phyloP scores from a whole-genome alignment of 805 yeast genomes.

The Pichia cephalocereana region DNA sequence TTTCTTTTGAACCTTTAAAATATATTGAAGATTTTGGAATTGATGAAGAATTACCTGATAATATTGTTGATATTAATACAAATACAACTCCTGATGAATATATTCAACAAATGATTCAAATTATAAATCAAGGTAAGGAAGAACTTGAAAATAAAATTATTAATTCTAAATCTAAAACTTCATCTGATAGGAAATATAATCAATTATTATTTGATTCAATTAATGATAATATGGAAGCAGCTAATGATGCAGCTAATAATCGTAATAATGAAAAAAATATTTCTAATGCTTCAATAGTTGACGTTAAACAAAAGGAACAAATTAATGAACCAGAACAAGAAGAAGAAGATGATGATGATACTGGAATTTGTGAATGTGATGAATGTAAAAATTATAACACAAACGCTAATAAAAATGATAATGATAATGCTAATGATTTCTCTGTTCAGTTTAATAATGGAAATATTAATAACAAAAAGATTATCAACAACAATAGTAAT shows the following conservation, averaged over 20 bases:
- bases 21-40: too few relatives aligned
- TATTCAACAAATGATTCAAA: conserved; percentile 17
- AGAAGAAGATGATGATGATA: not conserved
- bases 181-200: not conserved
- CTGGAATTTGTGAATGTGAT: not conserved
- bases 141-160: too few relatives aligned
- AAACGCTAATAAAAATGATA: not conserved
- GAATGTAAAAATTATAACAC: not conserved
- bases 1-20: conserved; percentile 4
- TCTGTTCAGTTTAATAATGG: not conserved
- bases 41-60: not conserved
- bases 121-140: conserved; percentile 11
- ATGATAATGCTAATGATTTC: not conserved
- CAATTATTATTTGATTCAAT: not conserved
- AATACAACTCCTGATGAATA: conserved; percentile 15
- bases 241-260: not conserved
- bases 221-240: not conserved
- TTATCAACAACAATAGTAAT: too few relatives aligned
- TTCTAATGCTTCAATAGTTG: conserved; percentile 18
- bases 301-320: conserved; percentile 12
- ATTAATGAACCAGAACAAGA: conserved; percentile 4
- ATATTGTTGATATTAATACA: not conserved
- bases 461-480: not conserved
- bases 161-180: too few relatives aligned
- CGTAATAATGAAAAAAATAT: conserved; percentile 6